Base-by-base conservation (phyloP, 345 rosid genomes). In the Populus ilicifolia region DNA sequence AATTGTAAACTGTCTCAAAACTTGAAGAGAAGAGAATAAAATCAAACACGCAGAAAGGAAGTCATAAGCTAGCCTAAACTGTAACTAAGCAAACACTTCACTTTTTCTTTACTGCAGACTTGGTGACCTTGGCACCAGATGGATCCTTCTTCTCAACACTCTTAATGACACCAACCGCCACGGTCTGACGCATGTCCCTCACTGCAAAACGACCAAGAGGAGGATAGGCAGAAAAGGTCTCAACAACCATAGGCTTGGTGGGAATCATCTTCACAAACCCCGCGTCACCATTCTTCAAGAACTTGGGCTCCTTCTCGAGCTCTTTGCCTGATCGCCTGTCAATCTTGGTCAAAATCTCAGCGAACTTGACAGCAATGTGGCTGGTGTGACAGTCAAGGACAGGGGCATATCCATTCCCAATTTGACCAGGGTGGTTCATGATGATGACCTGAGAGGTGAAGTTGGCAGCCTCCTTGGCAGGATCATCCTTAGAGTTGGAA, bases 381-480 rank as follows among this genome's bases (percentile, higher is more conserved):
- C 76, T 81, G 23, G 81, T 76, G 81, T 83, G 79, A 74, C 84
- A 83, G 33, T 79, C 85, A 20, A 79, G 83, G 7, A 81, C 84
- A 0, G 78, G 84, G 12, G 84, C 80, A 74, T 79, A 83, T 6
- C 78, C 84, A 27, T 80, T 80, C 14, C 80, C 85, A 56, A 80
- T 82, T 64, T 83, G 88, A 1, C 87, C 87, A 38, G 87, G 85
- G 77, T 84, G 87, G 80, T 84, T 84, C 87, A 84, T 84, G 66
- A 84, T 84, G 66, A 84, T 84, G 33, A 84, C 85, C 73, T 84
- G 85, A 38, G 87, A 77, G 3, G 83, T 84, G 78, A 84, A 84
- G 69, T 8, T 82, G 44, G 87, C 81, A 44, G 87, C 85, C 27
- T 74, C 87, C 85, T 73, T 79, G 56, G 85, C 85, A 1, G 87